Percentiles rank a stretch among this genome's conserved stretches.
These are phyloP conservation scores for Kluyveromyces siamensis DNA, from an alignment of 805 yeast species.

Conservation along the genomic window DNA sequence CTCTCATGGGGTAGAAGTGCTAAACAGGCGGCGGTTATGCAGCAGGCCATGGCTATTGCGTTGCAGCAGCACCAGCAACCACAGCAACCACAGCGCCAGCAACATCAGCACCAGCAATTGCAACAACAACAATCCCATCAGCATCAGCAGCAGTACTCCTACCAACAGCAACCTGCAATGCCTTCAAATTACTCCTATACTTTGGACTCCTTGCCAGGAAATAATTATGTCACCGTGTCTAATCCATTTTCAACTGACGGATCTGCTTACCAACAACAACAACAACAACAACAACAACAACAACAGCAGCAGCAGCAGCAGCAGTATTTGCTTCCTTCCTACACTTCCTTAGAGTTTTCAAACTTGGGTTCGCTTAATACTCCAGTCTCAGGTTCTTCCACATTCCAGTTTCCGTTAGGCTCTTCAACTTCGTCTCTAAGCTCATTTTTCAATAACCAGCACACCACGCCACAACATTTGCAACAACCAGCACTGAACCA, in stretches of 20 bases:
- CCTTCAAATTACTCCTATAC: conserved; percentile 7
- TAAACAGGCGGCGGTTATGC: conserved; percentile 15
- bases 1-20: conserved; percentile 80
- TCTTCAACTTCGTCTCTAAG: conserved; percentile 2
- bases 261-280: background rate
- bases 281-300: conserved; percentile 2
- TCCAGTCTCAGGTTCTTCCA: background rate
- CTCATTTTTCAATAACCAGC: background rate
- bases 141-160: conserved; percentile 7
- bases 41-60: conserved; percentile 9
- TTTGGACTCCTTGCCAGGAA: conserved; percentile 7
- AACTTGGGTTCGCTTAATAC: background rate
- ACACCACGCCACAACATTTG: background rate
- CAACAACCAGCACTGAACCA: background rate
- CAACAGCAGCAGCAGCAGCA: conserved; percentile 3
- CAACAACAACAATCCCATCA: conserved; percentile 7
- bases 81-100: conserved; percentile 10
- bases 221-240: conserved; percentile 4
- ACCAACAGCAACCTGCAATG: conserved; percentile 14
- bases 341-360: background rate
- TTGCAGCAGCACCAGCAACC: conserved; percentile 25
- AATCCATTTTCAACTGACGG: background rate
- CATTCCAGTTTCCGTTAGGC: background rate
- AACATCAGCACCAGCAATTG: conserved; percentile 7
- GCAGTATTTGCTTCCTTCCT: conserved; percentile 1